A percentile compares a stretch with the other conserved stretches of the same genome.
These are phyloP conservation scores for Ascochyta pisi DNA, from an alignment of 2,329 filamentous ascomycete genomes.

Conservation along the genomic window DNA sequence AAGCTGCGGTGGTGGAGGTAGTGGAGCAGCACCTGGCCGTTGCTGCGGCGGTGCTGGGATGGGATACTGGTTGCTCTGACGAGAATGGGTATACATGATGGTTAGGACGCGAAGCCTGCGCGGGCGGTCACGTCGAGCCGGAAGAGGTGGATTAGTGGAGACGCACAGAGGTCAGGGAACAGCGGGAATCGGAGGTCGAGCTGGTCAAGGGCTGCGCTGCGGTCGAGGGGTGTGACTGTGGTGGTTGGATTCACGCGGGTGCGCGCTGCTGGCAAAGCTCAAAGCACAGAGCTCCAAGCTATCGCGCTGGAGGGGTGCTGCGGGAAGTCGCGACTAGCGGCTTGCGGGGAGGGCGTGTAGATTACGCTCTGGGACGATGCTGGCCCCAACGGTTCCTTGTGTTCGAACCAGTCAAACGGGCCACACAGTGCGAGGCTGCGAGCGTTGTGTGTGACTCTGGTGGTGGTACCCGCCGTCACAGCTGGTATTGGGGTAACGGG, in stretches of 20 bases:
- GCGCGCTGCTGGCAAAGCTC: slow-evolving; percentile 8
- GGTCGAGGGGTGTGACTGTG: background rate
- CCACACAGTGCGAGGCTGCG: slow-evolving; percentile 15
- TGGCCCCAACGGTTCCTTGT: slow-evolving; percentile 13
- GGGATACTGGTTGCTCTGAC: slow-evolving; percentile 31
- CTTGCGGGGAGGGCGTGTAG: slow-evolving; percentile 10
- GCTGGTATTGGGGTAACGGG: slow-evolving; percentile 10
- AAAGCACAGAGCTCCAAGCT: slow-evolving; percentile 3
- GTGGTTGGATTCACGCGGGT: background rate
- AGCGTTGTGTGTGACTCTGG: slow-evolving; percentile 16
- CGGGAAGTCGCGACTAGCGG: slow-evolving; percentile 17
- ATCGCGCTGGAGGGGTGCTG: slow-evolving; percentile 10
- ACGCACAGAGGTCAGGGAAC: slow-evolving; percentile 1
- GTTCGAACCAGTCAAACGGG: slow-evolving; percentile 9
- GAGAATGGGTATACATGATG: slow-evolving; percentile 33
- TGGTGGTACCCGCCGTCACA: slow-evolving; percentile 17
- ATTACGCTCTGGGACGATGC: slow-evolving; percentile 9
- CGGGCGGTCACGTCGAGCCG: slow-evolving; percentile 3
- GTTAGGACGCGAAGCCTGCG: slow-evolving; percentile 7
- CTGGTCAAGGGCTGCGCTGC: background rate
- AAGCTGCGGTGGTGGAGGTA: slow-evolving; percentile 22
- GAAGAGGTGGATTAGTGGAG: background rate
- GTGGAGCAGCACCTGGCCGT: slow-evolving; percentile 22
- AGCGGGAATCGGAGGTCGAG: background rate
- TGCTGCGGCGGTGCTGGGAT: slow-evolving; percentile 22